Base-by-base conservation (phyloP, 306 rosid species). In the Glycyrrhiza uralensis region DNA sequence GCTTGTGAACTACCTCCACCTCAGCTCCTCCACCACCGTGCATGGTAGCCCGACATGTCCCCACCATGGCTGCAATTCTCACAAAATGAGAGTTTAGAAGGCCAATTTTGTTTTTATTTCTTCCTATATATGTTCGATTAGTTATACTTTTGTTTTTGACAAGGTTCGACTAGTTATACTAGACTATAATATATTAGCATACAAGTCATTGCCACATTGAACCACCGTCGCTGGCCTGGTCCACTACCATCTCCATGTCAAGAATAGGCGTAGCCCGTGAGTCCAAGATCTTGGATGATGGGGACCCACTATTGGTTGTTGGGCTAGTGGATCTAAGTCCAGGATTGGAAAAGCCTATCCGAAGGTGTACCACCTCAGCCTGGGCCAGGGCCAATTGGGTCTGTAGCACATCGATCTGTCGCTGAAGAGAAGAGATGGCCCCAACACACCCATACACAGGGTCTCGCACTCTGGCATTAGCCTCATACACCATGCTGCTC, bases 391-490 rank as follows among this genome's bases (percentile, higher is more conserved):
- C 92, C 71, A 92, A 52, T 78, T 92, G 96, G 50, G 96, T 76
- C 30, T 86, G 98, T 7, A 92, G 80, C 17, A 62, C 57, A 73
- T 86, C 87, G 55, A 92, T 76, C 24, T 92, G 96, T 58, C 84
- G 92, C 32, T 92, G 98, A 26, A 92, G 86, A 5, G 89, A 86
- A 0, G 92, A 90, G 19, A 92, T 92, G 1, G 98, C 96, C 11
- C 98, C 98, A 0, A 82, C 96, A 1, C 96, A 92, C 0, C 98
- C 98, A 41, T 90, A 92, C 9, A 92, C 96, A 2, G 98, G 98
- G 76, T 92, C 98, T 0, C 96, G 80, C 6, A 92, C 91, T 62
- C 98, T 81, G n/a, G 98, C 98, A 36, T 86, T 92, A 0, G 98
- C 98, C 14, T 92, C 98, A 52, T 92, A 92, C 23, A 92, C 98